A percentile compares a stretch with the other conserved stretches of the same genome.
phyloP scores from a whole-genome alignment of 371 early-diverging fungal genomes.

The Syncephalastrum monosporum region DNA sequence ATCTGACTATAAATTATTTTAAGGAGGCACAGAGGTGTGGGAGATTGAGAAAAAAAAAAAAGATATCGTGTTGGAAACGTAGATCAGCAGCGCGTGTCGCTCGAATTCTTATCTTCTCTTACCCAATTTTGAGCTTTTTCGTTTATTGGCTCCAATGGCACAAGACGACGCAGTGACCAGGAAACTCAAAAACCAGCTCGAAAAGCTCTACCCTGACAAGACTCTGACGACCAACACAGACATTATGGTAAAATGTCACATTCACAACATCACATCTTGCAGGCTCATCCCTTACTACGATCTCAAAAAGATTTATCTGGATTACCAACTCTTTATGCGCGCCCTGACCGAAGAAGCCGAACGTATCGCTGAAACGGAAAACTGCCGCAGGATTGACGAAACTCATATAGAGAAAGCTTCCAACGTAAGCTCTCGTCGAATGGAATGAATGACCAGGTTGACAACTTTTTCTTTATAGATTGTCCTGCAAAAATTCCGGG shows the following conservation, averaged over 20 bases:
- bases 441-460: background rate
- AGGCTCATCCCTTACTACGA: background rate
- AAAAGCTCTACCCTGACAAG: background rate
- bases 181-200: background rate
- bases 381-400: constrained; percentile 4
- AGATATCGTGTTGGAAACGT: too few species aligned
- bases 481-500: constrained; percentile 5
- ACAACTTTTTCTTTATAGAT: background rate
- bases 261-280: background rate
- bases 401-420: constrained; percentile 10
- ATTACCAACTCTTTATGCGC: constrained; percentile 20
- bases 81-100: too few species aligned
- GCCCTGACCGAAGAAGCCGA: constrained; percentile 17
- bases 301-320: constrained; percentile 16
- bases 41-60: too few species aligned
- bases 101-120: too few species aligned
- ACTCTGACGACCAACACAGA: background rate
- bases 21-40: too few species aligned
- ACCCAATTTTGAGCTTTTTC: too few species aligned
- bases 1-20: too few species aligned
- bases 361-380: constrained; percentile 6
- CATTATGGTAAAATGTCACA: background rate
- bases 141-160: too few species aligned
- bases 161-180: background rate
- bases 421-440: constrained; percentile 7